A percentile compares a stretch with the other conserved stretches of the same genome.
phyloP scores from a whole-genome alignment of 352 stramenopile species.

The Lagenidium sp. region DNA sequence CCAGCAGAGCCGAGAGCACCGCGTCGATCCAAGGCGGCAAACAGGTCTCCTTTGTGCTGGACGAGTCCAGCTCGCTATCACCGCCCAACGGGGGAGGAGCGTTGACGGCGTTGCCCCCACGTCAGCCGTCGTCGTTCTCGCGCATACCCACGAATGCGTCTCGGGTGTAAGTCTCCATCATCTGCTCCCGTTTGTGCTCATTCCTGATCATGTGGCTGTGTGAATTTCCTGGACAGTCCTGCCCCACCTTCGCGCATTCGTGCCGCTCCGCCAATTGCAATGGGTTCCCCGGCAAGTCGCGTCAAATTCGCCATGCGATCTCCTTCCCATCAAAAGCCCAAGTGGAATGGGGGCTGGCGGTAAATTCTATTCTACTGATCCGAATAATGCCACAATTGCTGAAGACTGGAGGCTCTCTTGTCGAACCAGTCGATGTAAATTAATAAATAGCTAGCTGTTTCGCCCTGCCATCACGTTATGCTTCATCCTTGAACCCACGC shows the following conservation, averaged over 20 bases:
- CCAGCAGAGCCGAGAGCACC: too few relatives aligned
- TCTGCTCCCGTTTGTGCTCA: neutral
- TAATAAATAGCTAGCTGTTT: too few relatives aligned
- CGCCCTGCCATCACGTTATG: too few relatives aligned
- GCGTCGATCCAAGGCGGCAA: too few relatives aligned
- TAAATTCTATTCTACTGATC: too few relatives aligned
- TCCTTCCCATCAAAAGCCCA: conserved; percentile 32
- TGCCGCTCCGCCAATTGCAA: conserved; percentile 5
- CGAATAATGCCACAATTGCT: too few relatives aligned
- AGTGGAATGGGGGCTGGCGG: conserved; percentile 54
- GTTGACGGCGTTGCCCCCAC: conserved; percentile 5
- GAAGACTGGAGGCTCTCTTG: too few relatives aligned
- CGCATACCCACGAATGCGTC: too few relatives aligned
- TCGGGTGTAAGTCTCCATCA: conserved; percentile 3
- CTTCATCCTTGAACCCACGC: neutral
- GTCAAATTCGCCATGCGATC: neutral
- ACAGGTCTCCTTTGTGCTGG: too few relatives aligned
- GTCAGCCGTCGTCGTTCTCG: conserved; percentile 21
- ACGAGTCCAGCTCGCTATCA: conserved; percentile 61
- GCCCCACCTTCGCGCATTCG: conserved; percentile 22
- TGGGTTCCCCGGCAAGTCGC: conserved; percentile 12
- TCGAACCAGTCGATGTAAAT: too few relatives aligned
- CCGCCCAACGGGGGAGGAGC: neutral
- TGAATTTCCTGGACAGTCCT: conserved; percentile 13
- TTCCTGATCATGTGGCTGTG: conserved; percentile 10